Base-by-base conservation (phyloP, 768 basidiomycete species). In the Rhodosporidiobolus sp. region DNA sequence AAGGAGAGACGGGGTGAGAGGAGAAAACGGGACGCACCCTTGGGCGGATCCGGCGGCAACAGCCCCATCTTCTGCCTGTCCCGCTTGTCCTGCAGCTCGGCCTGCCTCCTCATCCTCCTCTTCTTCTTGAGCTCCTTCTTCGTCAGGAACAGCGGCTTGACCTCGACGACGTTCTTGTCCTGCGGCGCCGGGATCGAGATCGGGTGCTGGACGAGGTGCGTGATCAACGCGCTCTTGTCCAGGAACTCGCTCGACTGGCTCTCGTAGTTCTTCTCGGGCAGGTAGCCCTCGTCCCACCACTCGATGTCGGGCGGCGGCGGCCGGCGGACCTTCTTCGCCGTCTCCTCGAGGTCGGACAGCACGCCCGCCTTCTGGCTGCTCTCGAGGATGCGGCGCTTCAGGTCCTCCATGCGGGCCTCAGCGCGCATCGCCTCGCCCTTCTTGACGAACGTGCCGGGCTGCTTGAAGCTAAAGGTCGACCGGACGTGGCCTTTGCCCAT, bases 21-120 rank as follows among this genome's bases (percentile, higher is more conserved):
- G 24, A 22, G 10, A 64, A 66, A 30, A n/a, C 66, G 24, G 11
- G 46, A 64, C 76, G 49, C 72, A 90, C 91, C 92, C 85, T 99
- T 99, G 0, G 95, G 94, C 50, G 94, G 84, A 80, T 97, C 94
- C 49, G 95, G 93, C 16, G 96, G 94, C 61, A 92, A 84, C 48
- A 99, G 85, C 66, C 96, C 96, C 94, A 98, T 97, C 72, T 91
- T 87, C 77, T 94, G 90, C 52, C 94, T 85, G 80, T 97, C 96
- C 69, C 93, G 86, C 82, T 94, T 93, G 81, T 99, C 96, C 82
- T 96, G 90, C 70, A 95, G 80, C 77, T 93, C 93, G 19, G 89
- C 90, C 78, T 91, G 88, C 57, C 95, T 85, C 63, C 90, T 85
- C 79, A 94, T 87, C 81, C 92, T 91, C 77, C 96, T 83, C 88